A percentile compares a stretch with the other conserved stretches of the same genome.
Evolutionary conservation across 2,329 filamentous ascomycete genomes (phyloP).

Genomic region (Claviceps maximensis): DNA sequence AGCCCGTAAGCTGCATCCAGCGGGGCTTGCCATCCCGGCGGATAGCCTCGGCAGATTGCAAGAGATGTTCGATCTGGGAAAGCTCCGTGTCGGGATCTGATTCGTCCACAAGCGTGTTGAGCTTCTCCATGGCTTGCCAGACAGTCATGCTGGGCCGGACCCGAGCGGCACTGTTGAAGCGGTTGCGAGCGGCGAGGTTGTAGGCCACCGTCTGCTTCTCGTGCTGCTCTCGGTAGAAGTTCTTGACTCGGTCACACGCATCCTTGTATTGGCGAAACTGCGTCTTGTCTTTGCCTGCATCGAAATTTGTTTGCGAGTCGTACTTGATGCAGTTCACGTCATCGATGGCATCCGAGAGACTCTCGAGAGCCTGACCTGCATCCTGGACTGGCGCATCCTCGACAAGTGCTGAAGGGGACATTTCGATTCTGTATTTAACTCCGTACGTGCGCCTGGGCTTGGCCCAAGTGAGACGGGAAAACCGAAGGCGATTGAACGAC

Average conservation of each 20-base stretch:
- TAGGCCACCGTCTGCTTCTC: constrained; percentile 66
- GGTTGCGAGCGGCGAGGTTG: constrained; percentile 64
- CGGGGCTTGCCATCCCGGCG: constrained; percentile 70
- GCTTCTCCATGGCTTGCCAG: constrained; percentile 87
- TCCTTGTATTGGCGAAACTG: constrained; percentile 73
- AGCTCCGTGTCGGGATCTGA: constrained; percentile 81
- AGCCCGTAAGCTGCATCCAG: constrained; percentile 68
- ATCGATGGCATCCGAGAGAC: constrained; percentile 34
- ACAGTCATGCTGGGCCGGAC: constrained; percentile 60
- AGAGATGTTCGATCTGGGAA: constrained; percentile 77
- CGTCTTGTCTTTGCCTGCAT: constrained; percentile 63
- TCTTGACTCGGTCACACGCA: constrained; percentile 72
- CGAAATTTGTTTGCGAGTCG: constrained; percentile 48
- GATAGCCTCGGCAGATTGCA: constrained; percentile 82
- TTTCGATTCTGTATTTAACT: constrained; percentile 2
- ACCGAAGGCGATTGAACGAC: no score
- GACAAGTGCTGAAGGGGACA: constrained; percentile 15
- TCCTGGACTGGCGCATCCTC: constrained; percentile 8
- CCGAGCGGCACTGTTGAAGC: constrained; percentile 44
- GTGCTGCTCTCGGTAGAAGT: constrained; percentile 67
- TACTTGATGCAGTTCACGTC: constrained; percentile 41
- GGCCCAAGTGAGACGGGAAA: background rate
- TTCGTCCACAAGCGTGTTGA: constrained; percentile 83
- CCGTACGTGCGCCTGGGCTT: no score
- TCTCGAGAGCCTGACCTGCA: constrained; percentile 27